Evolutionary conservation across 768 basidiomycete genomes (phyloP).

Genomic region (Cystobasidium ongulense): DNA sequence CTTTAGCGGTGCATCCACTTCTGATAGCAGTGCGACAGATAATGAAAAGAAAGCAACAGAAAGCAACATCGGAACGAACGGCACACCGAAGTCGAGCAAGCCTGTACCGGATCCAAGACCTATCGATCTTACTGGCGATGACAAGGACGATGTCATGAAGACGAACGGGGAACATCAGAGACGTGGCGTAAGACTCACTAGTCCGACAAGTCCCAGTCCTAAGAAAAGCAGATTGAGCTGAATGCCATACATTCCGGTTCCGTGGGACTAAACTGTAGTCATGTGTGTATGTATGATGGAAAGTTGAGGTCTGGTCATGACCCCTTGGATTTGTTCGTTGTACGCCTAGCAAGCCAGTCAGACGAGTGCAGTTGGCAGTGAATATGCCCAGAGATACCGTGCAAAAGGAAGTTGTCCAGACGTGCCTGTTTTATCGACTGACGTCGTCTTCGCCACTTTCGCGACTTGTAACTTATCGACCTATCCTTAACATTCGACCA

Average conservation of each 20-base stretch:
- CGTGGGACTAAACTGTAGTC: not conserved
- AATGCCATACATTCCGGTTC: not conserved
- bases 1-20: slow-evolving; percentile 16
- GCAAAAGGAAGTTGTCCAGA: too few relatives aligned
- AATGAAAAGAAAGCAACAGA: not conserved
- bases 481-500: not conserved
- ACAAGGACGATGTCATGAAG: slow-evolving; percentile 1
- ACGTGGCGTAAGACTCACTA: slow-evolving; percentile 10
- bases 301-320: too few relatives aligned
- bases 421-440: too few relatives aligned
- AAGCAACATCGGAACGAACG: not conserved
- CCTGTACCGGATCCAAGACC: not conserved
- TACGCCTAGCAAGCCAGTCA: too few relatives aligned
- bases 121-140: slow-evolving; percentile 19
- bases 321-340: too few relatives aligned
- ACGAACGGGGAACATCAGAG: slow-evolving; percentile 19
- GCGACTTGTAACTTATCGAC: not conserved
- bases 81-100: not conserved
- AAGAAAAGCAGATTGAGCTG: slow-evolving; percentile 20
- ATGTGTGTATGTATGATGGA: not conserved
- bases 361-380: too few relatives aligned
- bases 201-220: slow-evolving; percentile 14
- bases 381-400: too few relatives aligned
- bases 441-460: not conserved
- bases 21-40: not conserved